Base-by-base conservation (phyloP, 2,329 filamentous ascomycete genomes). In the Podosphaera aphanis region DNA sequence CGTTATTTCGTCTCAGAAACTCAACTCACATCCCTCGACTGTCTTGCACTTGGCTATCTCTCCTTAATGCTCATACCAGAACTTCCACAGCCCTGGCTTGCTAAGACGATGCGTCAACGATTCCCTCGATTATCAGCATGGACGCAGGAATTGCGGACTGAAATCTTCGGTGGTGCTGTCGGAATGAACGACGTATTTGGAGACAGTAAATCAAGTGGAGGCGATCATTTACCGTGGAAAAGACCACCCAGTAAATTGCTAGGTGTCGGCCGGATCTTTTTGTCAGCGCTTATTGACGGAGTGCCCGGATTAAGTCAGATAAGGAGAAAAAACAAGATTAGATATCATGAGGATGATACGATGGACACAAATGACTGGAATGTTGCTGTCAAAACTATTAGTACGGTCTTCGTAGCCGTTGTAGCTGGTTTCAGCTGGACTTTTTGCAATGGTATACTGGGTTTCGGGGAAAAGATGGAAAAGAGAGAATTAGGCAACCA, bases 41-140 rank as follows among this genome's bases (percentile, higher is more conserved):
- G 83, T 57, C 60, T 94, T 41, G 77, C 75, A 0, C 73, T 83
- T 55, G 90, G 78, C 10, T 93, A 92, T 59, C 64, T 95, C 31
- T 70, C 74, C 1, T 63, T 94, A 43, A 80, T 90, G 65, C 65
- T 79, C 1, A 66, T 70, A 20, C 70, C 77, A 0, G 61, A 69
- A 7, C 58, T 81, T 19, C 73, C 75, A 15, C 70, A 76, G 46
- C 60, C 69, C 16, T 83, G 76, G 76, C 61, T 81, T 4, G 63
- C 65, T 48, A 68, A 73, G 44, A 67, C 68, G 0, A 66, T 82
- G 56, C 59, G 63, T 46, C 60, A 59, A 19, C 70, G 73, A 48
- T 67, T 65, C 39, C 59, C 64, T 2, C 56, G 53, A 5, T 50
- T 73, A 23, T 61, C 62, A 23, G 53, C 50, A 5, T 73, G 68